Evolutionary conservation across 495 filamentous ascomycete species (phyloP).

Genomic region (Penicillium arizonense): DNA sequence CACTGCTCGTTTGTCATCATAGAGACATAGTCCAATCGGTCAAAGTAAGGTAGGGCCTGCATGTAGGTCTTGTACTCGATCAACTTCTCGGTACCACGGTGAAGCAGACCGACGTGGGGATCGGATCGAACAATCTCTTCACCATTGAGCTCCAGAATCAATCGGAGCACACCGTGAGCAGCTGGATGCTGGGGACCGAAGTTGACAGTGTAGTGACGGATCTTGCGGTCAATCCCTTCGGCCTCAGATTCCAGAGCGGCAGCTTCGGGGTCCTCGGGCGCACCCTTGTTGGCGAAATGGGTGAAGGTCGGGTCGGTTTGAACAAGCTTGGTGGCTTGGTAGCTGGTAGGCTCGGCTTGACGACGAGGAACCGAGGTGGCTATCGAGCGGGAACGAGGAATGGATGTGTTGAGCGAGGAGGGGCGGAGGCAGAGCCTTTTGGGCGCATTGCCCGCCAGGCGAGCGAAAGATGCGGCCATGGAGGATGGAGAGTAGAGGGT

Average conservation of each 20-base stretch:
- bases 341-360: slow-evolving; percentile 54
- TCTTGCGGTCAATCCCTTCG: slow-evolving; percentile 71
- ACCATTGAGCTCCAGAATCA: slow-evolving; percentile 97
- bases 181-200: slow-evolving; percentile 99
- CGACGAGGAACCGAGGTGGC: slow-evolving; percentile 64
- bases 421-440: slow-evolving; percentile 62
- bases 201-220: slow-evolving; percentile 99
- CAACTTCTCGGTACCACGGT: slow-evolving; percentile 98
- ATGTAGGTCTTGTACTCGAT: slow-evolving; percentile 99
- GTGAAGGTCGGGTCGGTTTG: slow-evolving; percentile 59
- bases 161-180: slow-evolving; percentile 94
- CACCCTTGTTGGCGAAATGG: slow-evolving; percentile 47
- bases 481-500: slow-evolving; percentile 30
- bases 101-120: slow-evolving; percentile 94
- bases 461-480: slow-evolving; percentile 68
- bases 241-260: slow-evolving; percentile 49
- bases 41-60: slow-evolving; percentile 97
- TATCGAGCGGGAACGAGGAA: slow-evolving; percentile 59
- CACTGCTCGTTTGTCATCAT: slow-evolving; percentile 99
- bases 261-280: slow-evolving; percentile 38
- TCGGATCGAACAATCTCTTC: slow-evolving; percentile 97
- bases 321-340: slow-evolving; percentile 59
- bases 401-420: slow-evolving; percentile 40
- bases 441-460: slow-evolving; percentile 60
- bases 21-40: slow-evolving; percentile 97